Evolutionary conservation across 2,329 filamentous ascomycete genomes (phyloP), one percentile per base, ranked within the genome.

Genomic region (Orbilia ellipsospora): DNA sequence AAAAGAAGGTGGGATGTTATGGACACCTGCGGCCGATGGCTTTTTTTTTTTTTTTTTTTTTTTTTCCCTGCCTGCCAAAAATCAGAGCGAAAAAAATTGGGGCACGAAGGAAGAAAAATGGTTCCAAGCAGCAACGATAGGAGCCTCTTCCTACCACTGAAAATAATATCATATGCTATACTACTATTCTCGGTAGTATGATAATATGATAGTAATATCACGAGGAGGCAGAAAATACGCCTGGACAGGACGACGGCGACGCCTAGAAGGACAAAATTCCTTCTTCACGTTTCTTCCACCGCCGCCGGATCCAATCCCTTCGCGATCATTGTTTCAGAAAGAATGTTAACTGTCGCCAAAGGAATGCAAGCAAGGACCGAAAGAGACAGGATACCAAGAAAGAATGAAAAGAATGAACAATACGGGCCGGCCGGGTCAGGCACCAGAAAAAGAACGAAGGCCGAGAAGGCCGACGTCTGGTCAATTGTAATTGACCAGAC

Each of bases 1-100:
- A 13, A 48, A 62, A 59, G 60, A 50, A 59, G 55, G 52, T 52
- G 52, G 59, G 67, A 64, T 51, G 59, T 51, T 48, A 31, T 60
- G 45, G 64, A 31, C 31, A 54, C 23, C 23, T 23, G 65, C 45
- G 56, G 48, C 52, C 18, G 65, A 62, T 23, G 23, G 23, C 23
- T 44, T 45, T 12, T 40, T 52, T 51, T 67, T 50, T 67, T 59
- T 59, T 42, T 51, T 50, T 55, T 45, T 50, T 50, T 51, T 50
- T 18, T 20, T 23, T 20, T 26, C 20, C 28, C 20, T 45, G 44
- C 26, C 44, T 42, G 28, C 59, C 28, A 28, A 45, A 3, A 51
- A 26, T 36, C 12, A 12, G 31, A 36, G 10, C 18, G 31, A 20
- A 26, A 44, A 56, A 45, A 56, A 18, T 10, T 23, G 23, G 23